These are phyloP conservation scores for Scheffersomyces parashehatae DNA, from an alignment of 1,139 yeast species.

Conservation along the genomic window DNA sequence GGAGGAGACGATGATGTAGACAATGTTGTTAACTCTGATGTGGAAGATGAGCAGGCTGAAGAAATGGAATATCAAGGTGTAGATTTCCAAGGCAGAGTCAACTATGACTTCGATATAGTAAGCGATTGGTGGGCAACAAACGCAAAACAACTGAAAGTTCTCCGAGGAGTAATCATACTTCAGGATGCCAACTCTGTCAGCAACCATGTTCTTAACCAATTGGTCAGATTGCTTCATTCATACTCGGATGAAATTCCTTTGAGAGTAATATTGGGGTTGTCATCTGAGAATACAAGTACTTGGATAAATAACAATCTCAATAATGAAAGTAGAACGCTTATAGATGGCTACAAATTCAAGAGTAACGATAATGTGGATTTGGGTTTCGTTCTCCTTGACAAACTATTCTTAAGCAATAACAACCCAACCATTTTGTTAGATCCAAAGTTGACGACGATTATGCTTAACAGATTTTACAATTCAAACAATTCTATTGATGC, in stretches of 20 bases:
- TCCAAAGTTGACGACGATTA: constrained; percentile 33
- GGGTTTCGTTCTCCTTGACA: constrained; percentile 39
- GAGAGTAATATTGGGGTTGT: constrained; percentile 53
- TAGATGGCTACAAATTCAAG: constrained; percentile 44
- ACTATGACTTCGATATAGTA: constrained; percentile 56
- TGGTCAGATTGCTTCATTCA: constrained; percentile 48
- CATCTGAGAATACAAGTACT: constrained; percentile 43
- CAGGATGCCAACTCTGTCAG: constrained; percentile 68
- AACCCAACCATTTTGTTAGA: constrained; percentile 18
- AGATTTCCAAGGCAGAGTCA: constrained; percentile 28
- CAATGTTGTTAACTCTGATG: constrained; percentile 10
- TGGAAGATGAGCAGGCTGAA: constrained; percentile 12
- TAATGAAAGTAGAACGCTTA: constrained; percentile 30
- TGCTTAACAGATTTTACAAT: constrained; percentile 39
- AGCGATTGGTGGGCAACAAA: constrained; percentile 41
- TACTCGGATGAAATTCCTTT: constrained; percentile 39
- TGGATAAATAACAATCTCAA: constrained; percentile 40
- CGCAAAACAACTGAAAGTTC: constrained; percentile 7
- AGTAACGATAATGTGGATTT: constrained; percentile 42
- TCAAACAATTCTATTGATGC: constrained; percentile 55
- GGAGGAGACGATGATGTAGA: constrained; percentile 13
- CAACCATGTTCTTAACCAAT: constrained; percentile 48
- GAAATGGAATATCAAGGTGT: constrained; percentile 6
- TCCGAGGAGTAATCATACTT: constrained; percentile 47
- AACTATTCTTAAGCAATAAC: constrained; percentile 31